Percentiles rank a stretch among this genome's conserved stretches.
Evolutionary conservation across 352 stramenopile species (phyloP).

Genomic region (Phytopythium kandeliae): DNA sequence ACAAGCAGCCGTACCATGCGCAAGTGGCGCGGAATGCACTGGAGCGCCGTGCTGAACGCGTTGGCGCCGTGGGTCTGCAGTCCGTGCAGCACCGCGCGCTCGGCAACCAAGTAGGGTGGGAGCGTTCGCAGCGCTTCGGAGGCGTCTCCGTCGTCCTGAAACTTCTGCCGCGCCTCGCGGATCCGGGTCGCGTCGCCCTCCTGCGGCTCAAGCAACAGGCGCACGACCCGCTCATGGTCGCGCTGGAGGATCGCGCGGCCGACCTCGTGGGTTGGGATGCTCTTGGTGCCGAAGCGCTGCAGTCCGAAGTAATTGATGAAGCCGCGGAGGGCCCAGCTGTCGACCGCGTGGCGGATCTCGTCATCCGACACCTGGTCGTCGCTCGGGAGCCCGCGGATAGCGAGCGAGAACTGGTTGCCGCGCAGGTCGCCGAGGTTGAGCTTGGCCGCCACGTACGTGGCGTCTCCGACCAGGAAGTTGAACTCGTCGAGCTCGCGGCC

Average conservation of each 20-base stretch:
- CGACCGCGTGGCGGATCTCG: conserved; percentile 56
- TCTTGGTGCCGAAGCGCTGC: conserved; percentile 93
- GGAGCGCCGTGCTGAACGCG: conserved; percentile 55
- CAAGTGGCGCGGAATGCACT: conserved; percentile 75
- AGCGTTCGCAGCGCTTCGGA: conserved; percentile 48
- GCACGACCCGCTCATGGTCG: conserved; percentile 87
- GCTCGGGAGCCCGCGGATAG: conserved; percentile 87
- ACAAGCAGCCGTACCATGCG: conserved; percentile 48
- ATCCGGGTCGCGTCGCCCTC: conserved; percentile 76
- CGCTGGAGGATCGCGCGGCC: conserved; percentile 91
- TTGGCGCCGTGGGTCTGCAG: conserved; percentile 51
- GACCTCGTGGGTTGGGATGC: conserved; percentile 85
- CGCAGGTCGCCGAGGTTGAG: conserved; percentile 90
- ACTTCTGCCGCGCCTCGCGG: conserved; percentile 50
- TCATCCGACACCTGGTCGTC: conserved; percentile 49
- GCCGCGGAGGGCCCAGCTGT: conserved; percentile 68
- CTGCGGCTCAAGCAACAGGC: conserved; percentile 88
- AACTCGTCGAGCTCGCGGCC: conserved; percentile 62
- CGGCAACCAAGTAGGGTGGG: conserved; percentile 78
- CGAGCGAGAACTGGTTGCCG: conserved; percentile 95
- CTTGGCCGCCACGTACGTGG: conserved; percentile 84
- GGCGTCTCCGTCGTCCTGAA: conserved; percentile 57
- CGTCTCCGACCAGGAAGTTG: conserved; percentile 93
- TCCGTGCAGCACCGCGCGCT: conserved; percentile 63
- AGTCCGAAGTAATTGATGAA: conserved; percentile 99